Evolutionary conservation across 805 yeast species (phyloP), one percentile per base, ranked within the genome.

Genomic region (Wickerhamiella azymoides): DNA sequence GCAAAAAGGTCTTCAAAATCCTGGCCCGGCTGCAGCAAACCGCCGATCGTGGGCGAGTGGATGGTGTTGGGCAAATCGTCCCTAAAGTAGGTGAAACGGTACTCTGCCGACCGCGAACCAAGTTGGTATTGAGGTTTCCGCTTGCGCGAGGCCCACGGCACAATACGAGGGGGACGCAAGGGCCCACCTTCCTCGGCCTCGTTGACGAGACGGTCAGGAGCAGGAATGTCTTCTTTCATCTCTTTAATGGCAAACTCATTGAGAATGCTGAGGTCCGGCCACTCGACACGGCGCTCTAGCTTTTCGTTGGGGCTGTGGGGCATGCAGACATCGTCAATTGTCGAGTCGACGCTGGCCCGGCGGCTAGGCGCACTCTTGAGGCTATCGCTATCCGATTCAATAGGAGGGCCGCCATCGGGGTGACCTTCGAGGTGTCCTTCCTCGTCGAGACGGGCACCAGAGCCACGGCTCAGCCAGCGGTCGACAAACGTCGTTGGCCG

Each of bases 281-380:
- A 89, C 39, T 61, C 56, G 25, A 54, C 52, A 14, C 55, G 52
- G 13, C 53, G 48, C 30, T 56, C 55, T 7, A 50, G 50, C 30
- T 50, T 50, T 21, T 56, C 64, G 10, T 52, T 57, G 2, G 59
- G 54, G 10, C 57, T 48, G 51, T 80, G 86, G 0, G 94, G 95
- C 61, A 85, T 77, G 57, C 96, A 89, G 21, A 89, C 98, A 62
- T 89, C 98, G 58, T 81, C 88, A 48, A 89, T 64, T 1, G 95
- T 83, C 0, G 94, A 79, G 35, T 76, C 74, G 35, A 58, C 51
- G 32, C 79, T 70, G 35, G 75, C 66, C 49, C 81, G 68, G 41
- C 81, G 72, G 18, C 79, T 71, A 2, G 77, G 67, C 14, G 49
- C 45, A 26, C 38, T 42, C 14, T 38, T 41, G 11, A 45, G 36